Evolutionary conservation across 2,329 filamentous ascomycete species (phyloP).

Genomic region (Cercospora nicotianae): DNA sequence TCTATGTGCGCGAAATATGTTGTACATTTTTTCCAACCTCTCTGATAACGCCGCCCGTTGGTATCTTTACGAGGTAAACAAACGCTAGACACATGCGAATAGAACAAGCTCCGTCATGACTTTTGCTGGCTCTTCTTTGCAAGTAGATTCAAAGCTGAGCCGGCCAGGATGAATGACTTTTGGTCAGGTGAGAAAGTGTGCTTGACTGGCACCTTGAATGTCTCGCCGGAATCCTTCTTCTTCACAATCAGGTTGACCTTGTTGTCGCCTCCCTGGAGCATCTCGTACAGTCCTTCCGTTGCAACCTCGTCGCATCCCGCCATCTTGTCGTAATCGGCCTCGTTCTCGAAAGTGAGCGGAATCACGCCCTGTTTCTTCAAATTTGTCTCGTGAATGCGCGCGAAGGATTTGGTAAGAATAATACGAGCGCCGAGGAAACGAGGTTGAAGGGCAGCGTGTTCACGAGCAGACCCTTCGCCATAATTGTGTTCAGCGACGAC

Average conservation of each 20-base stretch:
- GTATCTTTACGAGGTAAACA: constrained; percentile 3
- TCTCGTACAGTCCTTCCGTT: constrained; percentile 80
- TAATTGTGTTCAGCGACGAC: constrained; percentile 98
- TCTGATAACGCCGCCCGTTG: constrained; percentile 2
- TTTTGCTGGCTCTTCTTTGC: constrained; percentile 57
- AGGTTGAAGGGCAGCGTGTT: constrained; percentile 87
- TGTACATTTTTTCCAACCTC: neutral
- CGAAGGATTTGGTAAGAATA: constrained; percentile 83
- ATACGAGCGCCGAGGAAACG: constrained; percentile 84
- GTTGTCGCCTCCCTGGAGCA: constrained; percentile 76
- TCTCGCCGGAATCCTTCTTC: constrained; percentile 56
- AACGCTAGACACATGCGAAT: neutral
- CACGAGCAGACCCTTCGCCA: constrained; percentile 83
- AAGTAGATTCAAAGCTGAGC: constrained; percentile 88
- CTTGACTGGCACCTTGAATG: constrained; percentile 71
- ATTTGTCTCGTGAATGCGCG: constrained; percentile 92
- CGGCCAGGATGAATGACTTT: constrained; percentile 86
- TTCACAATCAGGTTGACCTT: constrained; percentile 64
- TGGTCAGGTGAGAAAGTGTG: constrained; percentile 90
- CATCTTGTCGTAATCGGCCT: constrained; percentile 83
- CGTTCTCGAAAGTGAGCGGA: constrained; percentile 84
- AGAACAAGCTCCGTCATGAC: neutral
- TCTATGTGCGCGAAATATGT: neutral
- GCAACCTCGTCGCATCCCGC: constrained; percentile 78
- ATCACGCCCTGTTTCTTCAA: constrained; percentile 97